A percentile compares a stretch with the other conserved stretches of the same genome.
These are phyloP conservation scores for Pisolithus marmoratus DNA, from an alignment of 768 basidiomycete species.

Conservation along the genomic window DNA sequence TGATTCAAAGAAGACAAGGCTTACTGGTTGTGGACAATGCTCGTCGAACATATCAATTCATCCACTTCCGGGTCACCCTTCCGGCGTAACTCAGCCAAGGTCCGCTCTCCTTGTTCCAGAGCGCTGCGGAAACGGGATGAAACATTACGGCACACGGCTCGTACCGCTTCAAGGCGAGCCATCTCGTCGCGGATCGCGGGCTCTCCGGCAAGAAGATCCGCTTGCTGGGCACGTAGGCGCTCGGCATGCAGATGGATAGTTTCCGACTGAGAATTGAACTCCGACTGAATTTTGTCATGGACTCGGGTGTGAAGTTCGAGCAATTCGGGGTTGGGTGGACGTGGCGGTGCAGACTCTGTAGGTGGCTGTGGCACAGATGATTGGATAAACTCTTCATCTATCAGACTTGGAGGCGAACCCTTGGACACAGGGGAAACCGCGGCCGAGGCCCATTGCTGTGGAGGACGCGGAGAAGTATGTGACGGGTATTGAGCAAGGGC, in stretches of 20 bases:
- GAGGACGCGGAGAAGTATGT: slow-evolving; percentile 15
- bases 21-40: slow-evolving; percentile 95
- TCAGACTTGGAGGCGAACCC: slow-evolving; percentile 44
- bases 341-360: slow-evolving; percentile 51
- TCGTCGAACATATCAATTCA: slow-evolving; percentile 92
- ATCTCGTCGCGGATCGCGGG: slow-evolving; percentile 97
- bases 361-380: slow-evolving; percentile 21
- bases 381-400: slow-evolving; percentile 50
- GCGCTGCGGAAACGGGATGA: slow-evolving; percentile 57
- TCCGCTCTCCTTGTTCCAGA: slow-evolving; percentile 63
- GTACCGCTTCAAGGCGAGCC: slow-evolving; percentile 88
- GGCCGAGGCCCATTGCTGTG: slow-evolving; percentile 17
- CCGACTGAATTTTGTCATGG: slow-evolving; percentile 66
- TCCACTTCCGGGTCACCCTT: slow-evolving; percentile 93
- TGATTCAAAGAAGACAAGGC: slow-evolving; percentile 2
- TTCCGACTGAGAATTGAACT: slow-evolving; percentile 65
- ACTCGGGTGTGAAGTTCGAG: slow-evolving; percentile 74
- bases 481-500: slow-evolving; percentile 21
- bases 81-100: slow-evolving; percentile 69
- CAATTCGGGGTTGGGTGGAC: slow-evolving; percentile 87
- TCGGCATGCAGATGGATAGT: slow-evolving; percentile 62
- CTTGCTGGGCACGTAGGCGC: slow-evolving; percentile 72
- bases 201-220: slow-evolving; percentile 82
- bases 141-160: slow-evolving; percentile 83
- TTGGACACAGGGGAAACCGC: neutral